phyloP scores from a whole-genome alignment of 1,284 basidiomycete species.

The Vanrija humicola region DNA sequence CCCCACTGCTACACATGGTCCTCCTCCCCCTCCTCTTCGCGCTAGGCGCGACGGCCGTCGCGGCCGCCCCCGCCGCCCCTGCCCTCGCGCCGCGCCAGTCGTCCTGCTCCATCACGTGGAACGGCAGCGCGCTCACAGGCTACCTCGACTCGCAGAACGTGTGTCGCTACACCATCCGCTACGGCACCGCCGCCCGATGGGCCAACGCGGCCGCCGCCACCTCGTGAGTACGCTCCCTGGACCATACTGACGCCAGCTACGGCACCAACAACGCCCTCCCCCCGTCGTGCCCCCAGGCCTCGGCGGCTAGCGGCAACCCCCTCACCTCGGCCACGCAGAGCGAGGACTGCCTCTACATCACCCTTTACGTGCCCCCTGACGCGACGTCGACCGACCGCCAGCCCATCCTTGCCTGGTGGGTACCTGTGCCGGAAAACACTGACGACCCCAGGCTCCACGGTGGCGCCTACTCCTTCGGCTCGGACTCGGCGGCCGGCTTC shows the following conservation, averaged over 20 bases:
- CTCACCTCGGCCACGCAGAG: slow-evolving; percentile 51
- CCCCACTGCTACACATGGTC: background rate
- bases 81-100: no score
- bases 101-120: background rate
- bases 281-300: slow-evolving; percentile 61
- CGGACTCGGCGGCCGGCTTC: slow-evolving; percentile 66
- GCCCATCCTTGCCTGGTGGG: slow-evolving; percentile 58
- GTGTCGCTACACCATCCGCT: slow-evolving; percentile 34
- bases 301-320: background rate
- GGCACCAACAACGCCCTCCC: no score
- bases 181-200: slow-evolving; percentile 31
- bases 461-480: slow-evolving; percentile 70
- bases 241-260: no score
- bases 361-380: slow-evolving; percentile 62
- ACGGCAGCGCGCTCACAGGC: background rate
- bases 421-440: no score
- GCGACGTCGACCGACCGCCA: slow-evolving; percentile 41
- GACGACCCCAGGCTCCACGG: slow-evolving; percentile 61
- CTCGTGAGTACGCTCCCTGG: slow-evolving; percentile 14
- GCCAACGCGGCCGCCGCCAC: slow-evolving; percentile 9
- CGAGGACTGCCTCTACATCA: slow-evolving; percentile 74
- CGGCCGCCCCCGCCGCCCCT: no score
- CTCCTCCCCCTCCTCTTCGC: background rate
- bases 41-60: no score
- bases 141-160: background rate